Base-by-base conservation (phyloP, 106 monocot species). In the Acorus calamus region DNA sequence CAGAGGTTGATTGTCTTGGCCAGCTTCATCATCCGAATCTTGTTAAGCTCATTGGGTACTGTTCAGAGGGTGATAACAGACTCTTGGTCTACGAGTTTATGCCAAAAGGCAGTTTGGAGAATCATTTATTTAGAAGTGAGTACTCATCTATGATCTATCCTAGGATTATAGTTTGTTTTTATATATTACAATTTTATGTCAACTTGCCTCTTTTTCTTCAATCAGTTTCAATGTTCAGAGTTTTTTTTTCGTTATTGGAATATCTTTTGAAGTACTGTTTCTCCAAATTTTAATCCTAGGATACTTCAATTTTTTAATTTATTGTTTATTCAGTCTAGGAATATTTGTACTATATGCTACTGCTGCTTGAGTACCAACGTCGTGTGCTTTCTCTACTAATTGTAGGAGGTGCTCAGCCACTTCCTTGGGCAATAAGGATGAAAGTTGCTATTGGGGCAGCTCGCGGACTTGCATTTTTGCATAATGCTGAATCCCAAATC, bases 81-180 rank as follows among this genome's bases (percentile, higher is more conserved):
- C 72, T 78, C 57, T 50, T 78, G 68, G 78, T 73, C n/a, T 78
- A 78, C 45, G 78, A 78, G 64, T 78, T 57, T 54, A 78, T 78
- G 78, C 72, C 66, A 46, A 78, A 59, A 73, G 78, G 78, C 13
- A 78, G 72, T 53, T 60, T 78, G 67, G 78, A 78, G 57, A 78
- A 73, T 68, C 78, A 78, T 68, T 66, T 78, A 14, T 78, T 78
- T 54, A 61, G 72, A 64, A 72, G 78, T 78, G 61, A 72, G 78
- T 60, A 55, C 46, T 10, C 41, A 6, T 7, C 14, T n/a, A n/a
- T n/a, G n/a, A n/a, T n/a, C n/a, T 2, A 45, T 0, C 42, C 62
- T 28, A 28, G 28, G 28, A 28, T 28, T 28, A 1, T 28, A 28
- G 28, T 28, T 28, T 28, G 28, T 28, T 28, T 28, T 28, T 28